Base-by-base conservation (phyloP, 2,329 filamentous ascomycete genomes). In the Pseudogymnoascus sp. region DNA sequence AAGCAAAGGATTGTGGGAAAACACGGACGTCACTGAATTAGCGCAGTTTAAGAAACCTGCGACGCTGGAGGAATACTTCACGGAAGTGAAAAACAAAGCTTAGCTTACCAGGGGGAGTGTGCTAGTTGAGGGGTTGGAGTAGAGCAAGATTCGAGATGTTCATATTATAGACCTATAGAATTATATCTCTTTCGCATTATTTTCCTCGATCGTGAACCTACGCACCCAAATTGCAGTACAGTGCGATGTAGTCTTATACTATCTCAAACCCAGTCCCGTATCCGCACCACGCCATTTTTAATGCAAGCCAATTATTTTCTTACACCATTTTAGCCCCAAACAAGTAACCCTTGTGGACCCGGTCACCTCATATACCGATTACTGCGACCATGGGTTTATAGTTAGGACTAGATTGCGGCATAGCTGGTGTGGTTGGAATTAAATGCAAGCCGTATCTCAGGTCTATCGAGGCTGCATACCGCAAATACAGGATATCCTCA, bases 1-100 rank as follows among this genome's bases (percentile, higher is more conserved):
- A 33, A 60, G 28, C 53, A 60, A 60, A 23, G 53, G 53, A 33
- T 23, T 60, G 28, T 60, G 53, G 53, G 53, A 35, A 23, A 60
- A 33, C 28, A 38, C 10, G 15, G 35, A 60, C 53, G 7, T 38
- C n/a, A 60, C 53, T n/a, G 53, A 23, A 15, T 7, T 60, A 8
- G 53, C 35, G 7, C 53, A 60, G 53, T 33, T 19, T 35, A 19
- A 38, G 15, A 35, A 60, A n/a, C 23, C 53, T 2, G 19, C 53
- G 1, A 35, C 53, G 6, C 42, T 26, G 1, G 42, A 47, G 42
- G 42, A 47, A 47, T 11, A 47, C 42, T 47, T 47, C 6, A 47
- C 13, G 6, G 21, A 47, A 23, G 21, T 26, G 42, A 47, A 15
- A 47, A 47, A 47, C 21, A 26, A 47, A 3, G 42, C 42, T 7